Evolutionary conservation across 2,329 filamentous ascomycete genomes (phyloP), one percentile per base, ranked within the genome.

Genomic region (Colletotrichum scovillei): DNA sequence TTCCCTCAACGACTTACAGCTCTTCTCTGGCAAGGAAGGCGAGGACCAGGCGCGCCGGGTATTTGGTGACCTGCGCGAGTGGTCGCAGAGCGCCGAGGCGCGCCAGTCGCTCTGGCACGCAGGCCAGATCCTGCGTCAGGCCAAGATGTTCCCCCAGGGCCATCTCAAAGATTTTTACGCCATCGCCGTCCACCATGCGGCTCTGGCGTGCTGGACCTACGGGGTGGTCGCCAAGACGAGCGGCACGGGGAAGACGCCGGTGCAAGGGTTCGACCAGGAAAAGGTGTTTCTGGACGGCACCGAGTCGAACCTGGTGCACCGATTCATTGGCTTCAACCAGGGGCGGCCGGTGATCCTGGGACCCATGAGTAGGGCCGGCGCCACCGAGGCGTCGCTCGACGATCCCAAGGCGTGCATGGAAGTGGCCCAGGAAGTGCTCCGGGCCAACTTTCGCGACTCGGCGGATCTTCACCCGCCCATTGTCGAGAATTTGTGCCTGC

Each of bases 201-300:
- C 88, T 14, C 83, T 95, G 5, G 89, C 90, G 0, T 83, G 94
- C 53, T 95, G 93, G 93, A 88, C 89, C 0, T 93, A 92, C 76
- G 91, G 92, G 0, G 88, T 94, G 0, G 85, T 92, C 6, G 85
- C 83, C 24, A 81, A 83, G 74, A 86, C 78, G 78, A 46, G 71
- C 38, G 38, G 38, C 14, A 42, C 38, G 16, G 78, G 80, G 77
- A 75, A 78, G 69, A 68, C 74, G 24, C 63, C 79, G 46, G 78
- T 76, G 35, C 78, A 74, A 63, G 79, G 78, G n/a, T 82, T 81
- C 67, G 74, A 67, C 63, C 82, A 76, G 57, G 81, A 85, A 32
- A 77, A 80, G 3, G 82, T 91, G 0, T 87, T 88, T 75, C 83
- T 93, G 0, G 92, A 93, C 66, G 88, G 86, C 1, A 81, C 86